Base-by-base conservation (phyloP, 176 grass and related monocot species). In the Lolium perenne region DNA sequence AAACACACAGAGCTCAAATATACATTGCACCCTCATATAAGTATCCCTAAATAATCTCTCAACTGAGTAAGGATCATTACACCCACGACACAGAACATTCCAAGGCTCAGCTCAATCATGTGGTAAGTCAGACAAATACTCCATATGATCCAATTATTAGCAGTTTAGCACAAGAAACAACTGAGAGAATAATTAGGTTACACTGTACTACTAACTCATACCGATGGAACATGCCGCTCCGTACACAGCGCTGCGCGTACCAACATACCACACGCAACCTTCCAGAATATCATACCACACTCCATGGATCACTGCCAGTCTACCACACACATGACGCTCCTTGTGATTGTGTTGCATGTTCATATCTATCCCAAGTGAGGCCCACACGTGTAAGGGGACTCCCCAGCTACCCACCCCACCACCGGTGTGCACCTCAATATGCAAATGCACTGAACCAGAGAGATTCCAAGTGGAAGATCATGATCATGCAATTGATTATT, bases 401-500 rank as follows among this genome's bases (percentile, higher is more conserved):
- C 25, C 74, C 48, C 75, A 91, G 80, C 89, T 76, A 80, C 89
- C 74, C 40, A 26, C 45, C 48, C 60, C 73, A 77, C 46, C 35
- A 61, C 25, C 40, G 55, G 16, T n/a, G 11, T 48, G 43, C 45
- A 63, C 6, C 29, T 29, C 32, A 51, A 58, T 20, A 14, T 64
- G 23, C 80, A 15, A 21, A 86, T 73, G 55, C 71, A 77, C 6
- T 43, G 71, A 71, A 82, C 78, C 64, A 21, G 63, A 67, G 23
- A 89, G 70, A 81, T 59, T 71, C 59, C 69, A 16, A 75, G 35
- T 56, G 23, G 25, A 25, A 13, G 56, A 35, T 11, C 38, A 9
- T 9, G 67, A 68, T 68, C 76, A 67, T 85, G 23, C 68, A 38
- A 47, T 1, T 47, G 46, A 47, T 47, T 25, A 15, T 81, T 60